Evolutionary conservation across 768 basidiomycete genomes (phyloP).

Genomic region (Rhizopogon vinicolor): DNA sequence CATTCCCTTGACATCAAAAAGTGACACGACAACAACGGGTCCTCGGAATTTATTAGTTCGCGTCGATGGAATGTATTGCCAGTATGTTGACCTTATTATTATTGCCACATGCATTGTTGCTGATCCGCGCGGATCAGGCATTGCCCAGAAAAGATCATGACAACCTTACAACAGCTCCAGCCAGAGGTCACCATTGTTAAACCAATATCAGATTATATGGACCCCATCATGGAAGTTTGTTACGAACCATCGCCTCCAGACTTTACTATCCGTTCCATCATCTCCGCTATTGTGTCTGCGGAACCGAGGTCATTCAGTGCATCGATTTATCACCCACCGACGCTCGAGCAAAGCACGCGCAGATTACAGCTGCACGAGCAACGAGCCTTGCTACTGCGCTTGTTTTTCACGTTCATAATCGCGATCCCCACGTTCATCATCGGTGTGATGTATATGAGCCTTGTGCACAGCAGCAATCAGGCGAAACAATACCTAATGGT

Average conservation of each 20-base stretch:
- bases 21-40: slow-evolving; percentile 1
- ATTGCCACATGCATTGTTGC: not conserved
- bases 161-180: slow-evolving; percentile 31
- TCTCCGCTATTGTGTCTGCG: slow-evolving; percentile 38
- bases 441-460: slow-evolving; percentile 69
- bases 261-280: slow-evolving; percentile 64
- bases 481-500: slow-evolving; percentile 49
- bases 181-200: slow-evolving; percentile 35
- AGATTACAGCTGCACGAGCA: slow-evolving; percentile 58
- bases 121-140: slow-evolving; percentile 30
- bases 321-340: slow-evolving; percentile 43
- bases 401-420: slow-evolving; percentile 51
- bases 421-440: slow-evolving; percentile 79
- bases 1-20: not conserved
- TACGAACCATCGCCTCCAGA: slow-evolving; percentile 48
- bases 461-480: slow-evolving; percentile 45
- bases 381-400: slow-evolving; percentile 44
- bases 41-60: slow-evolving; percentile 47
- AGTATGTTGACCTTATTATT: slow-evolving; percentile 30
- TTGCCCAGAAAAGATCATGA: slow-evolving; percentile 50
- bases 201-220: slow-evolving; percentile 32
- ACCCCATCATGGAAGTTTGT: slow-evolving; percentile 43
- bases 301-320: slow-evolving; percentile 43
- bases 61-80: slow-evolving; percentile 63
- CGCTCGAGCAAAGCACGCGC: slow-evolving; percentile 56